Percentiles rank a stretch among this genome's conserved stretches.
Evolutionary conservation across 345 rosid genomes (phyloP).

Genomic region (Populus alba): DNA sequence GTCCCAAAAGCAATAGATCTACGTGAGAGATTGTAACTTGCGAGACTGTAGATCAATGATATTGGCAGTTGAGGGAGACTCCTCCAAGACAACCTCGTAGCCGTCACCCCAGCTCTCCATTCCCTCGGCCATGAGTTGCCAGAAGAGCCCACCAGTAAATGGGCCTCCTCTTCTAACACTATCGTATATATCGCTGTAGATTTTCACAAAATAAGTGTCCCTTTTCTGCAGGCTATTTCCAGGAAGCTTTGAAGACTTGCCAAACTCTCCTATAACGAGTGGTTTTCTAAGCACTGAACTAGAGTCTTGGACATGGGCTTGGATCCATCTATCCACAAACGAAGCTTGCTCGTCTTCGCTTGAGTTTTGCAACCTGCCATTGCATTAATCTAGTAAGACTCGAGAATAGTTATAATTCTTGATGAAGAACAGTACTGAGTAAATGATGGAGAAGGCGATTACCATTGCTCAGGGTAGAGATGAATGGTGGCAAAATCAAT

Average conservation of each 20-base stretch:
- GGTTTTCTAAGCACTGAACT: constrained; percentile 48
- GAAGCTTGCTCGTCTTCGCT: constrained; percentile 35
- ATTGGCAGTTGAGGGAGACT: constrained; percentile 55
- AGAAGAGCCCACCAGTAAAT: constrained; percentile 59
- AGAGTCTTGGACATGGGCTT: constrained; percentile 47
- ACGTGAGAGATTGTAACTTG: constrained; percentile 31
- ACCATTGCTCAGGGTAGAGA: constrained; percentile 75
- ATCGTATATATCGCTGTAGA: constrained; percentile 44
- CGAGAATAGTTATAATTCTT: background rate
- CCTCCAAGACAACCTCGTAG: constrained; percentile 51
- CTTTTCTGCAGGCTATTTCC: constrained; percentile 51
- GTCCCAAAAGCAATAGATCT: background rate
- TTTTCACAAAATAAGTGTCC: constrained; percentile 41
- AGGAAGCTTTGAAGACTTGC: constrained; percentile 44
- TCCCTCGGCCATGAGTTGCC: constrained; percentile 59
- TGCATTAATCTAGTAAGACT: background rate
- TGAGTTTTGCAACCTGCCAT: constrained; percentile 47
- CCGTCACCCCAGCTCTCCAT: constrained; percentile 53
- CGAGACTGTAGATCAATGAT: constrained; percentile 55
- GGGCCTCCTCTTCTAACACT: constrained; percentile 47
- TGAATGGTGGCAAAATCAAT: constrained; percentile 77
- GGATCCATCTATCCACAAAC: constrained; percentile 55
- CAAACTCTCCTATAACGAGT: constrained; percentile 57
- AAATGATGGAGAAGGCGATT: background rate
- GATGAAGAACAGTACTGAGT: background rate